Base-by-base conservation (phyloP, 2,329 filamentous ascomycete species). In the Pseudogymnoascus sp. region DNA sequence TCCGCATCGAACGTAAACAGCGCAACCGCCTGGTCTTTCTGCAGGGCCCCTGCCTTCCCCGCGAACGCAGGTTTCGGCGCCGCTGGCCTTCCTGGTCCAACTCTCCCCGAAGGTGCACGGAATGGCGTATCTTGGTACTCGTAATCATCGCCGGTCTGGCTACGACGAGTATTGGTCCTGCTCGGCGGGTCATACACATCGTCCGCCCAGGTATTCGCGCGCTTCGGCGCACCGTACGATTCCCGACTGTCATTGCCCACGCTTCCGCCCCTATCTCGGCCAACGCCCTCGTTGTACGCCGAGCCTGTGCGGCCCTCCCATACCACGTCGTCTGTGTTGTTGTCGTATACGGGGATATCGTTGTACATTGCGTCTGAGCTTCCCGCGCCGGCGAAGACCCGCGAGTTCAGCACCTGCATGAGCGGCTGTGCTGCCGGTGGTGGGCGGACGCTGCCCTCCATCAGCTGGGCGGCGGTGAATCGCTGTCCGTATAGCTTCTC, bases 1-100 rank as follows among this genome's bases (percentile, higher is more conserved):
- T 96, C 93, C 0, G 92, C 87, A 65, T 97, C 93, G 71, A 99
- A 99, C 2, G 90, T 96, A 75, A 89, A 97, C 64, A 97, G 80
- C 2, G 94, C 94, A 18, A 97, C 81, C 0, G 92, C 94, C 75
- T 97, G 90, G 67, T 97, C 92, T 67, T 83, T 81, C 71, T 81
- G 83, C 63, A 86, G 70, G 63, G 78, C 64, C 0, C 78, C 78
- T 57, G 82, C 77, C 74, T 85, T 85, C 68, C 78, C 79, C 11
- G 75, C 79, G 70, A 96, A 96, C 59, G 90, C 86, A 0, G 93
- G 94, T 75, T 97, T 97, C 0, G 93, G 92, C 5, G 92, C 92
- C 4, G 88, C 86, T 0, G 94, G 93, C 69, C 92, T 81, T 28
- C 84, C 86, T 0, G 93, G 92, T 18, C 85, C 88, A 4, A 75